These are phyloP conservation scores for Aureobasidium sp. DNA, from an alignment of 2,329 filamentous ascomycete species.

Conservation along the genomic window DNA sequence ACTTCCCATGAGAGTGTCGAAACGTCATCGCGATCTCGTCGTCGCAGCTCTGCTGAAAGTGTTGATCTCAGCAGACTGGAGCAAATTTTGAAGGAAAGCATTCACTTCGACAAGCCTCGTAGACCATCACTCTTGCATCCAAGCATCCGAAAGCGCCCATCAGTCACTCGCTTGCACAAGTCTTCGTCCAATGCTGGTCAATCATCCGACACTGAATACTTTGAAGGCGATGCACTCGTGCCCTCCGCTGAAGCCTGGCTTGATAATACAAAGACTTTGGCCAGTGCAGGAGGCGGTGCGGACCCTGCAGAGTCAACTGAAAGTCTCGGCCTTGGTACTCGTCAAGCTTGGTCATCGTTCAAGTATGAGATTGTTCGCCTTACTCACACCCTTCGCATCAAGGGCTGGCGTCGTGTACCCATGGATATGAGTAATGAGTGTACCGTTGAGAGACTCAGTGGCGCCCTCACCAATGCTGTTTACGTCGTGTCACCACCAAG, in stretches of 20 bases:
- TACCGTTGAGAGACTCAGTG: constrained; percentile 70
- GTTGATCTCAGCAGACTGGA: constrained; percentile 75
- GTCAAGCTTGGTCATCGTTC: constrained; percentile 69
- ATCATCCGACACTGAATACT: constrained; percentile 79
- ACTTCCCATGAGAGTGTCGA: constrained; percentile 13
- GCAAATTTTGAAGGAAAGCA: constrained; percentile 65
- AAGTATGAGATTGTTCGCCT: constrained; percentile 88
- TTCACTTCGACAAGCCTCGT: constrained; percentile 38
- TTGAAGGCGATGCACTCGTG: constrained; percentile 74
- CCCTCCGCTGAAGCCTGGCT: constrained; percentile 77
- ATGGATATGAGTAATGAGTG: constrained; percentile 63
- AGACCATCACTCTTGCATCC: constrained; percentile 20
- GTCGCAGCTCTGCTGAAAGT: constrained; percentile 51
- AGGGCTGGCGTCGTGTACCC: constrained; percentile 82
- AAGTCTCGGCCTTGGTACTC: constrained; percentile 39
- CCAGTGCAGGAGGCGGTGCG: constrained; percentile 55
- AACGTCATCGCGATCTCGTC: constrained; percentile 2
- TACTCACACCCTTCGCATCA: constrained; percentile 79
- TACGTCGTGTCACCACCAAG: constrained; percentile 84
- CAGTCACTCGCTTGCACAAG: constrained; percentile 30
- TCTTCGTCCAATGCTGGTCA: constrained; percentile 42
- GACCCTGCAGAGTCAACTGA: constrained; percentile 32
- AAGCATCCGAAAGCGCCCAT: constrained; percentile 24
- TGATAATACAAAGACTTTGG: constrained; percentile 84
- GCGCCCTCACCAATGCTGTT: constrained; percentile 90